Evolutionary conservation across 768 basidiomycete species (phyloP).

Genomic region (Leccinum imitatum): DNA sequence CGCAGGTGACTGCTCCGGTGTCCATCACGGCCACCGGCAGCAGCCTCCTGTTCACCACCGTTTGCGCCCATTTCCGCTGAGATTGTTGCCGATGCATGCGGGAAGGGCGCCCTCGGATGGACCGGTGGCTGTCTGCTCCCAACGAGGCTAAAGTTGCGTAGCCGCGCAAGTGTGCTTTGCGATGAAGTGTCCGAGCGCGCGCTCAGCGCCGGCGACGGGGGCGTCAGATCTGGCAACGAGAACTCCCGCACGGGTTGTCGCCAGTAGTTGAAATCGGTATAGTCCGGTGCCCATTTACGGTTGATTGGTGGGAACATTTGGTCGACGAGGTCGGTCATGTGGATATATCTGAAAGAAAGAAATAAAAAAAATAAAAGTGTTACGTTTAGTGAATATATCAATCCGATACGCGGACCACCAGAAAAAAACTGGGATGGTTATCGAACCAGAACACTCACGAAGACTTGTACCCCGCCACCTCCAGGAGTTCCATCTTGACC

Average conservation of each 20-base stretch:
- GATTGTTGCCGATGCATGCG: conserved; percentile 15
- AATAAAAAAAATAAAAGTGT: background rate
- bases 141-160: conserved; percentile 80
- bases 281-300: conserved; percentile 85
- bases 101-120: conserved; percentile 28
- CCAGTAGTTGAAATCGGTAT: conserved; percentile 98
- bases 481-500: conserved; percentile 96
- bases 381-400: background rate
- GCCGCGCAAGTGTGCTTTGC: conserved; percentile 66
- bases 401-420: background rate
- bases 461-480: conserved; percentile 95
- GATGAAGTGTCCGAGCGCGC: conserved; percentile 88
- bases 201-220: conserved; percentile 91
- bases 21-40: background rate
- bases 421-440: background rate
- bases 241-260: conserved; percentile 76
- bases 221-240: conserved; percentile 73
- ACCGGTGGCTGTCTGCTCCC: conserved; percentile 40
- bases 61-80: background rate
- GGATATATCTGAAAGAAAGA: conserved; percentile 74
- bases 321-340: conserved; percentile 99
- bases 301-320: conserved; percentile 99
- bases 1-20: conserved; percentile 48
- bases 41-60: background rate
- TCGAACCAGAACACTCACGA: conserved; percentile 53